Base-by-base conservation (phyloP, 345 rosid genomes). In the Lumnitzera racemosa region DNA sequence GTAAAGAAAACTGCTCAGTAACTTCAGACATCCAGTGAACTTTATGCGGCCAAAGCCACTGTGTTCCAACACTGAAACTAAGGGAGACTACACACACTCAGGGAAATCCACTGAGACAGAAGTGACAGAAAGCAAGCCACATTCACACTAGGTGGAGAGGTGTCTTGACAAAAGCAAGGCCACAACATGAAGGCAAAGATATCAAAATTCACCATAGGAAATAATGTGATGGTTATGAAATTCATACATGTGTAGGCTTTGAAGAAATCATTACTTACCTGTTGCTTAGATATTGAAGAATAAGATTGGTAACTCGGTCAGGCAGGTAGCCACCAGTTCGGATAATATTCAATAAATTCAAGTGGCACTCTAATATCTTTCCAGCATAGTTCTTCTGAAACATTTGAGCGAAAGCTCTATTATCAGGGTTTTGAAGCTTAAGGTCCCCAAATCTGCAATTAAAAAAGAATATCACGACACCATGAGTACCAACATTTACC, bases 321-420 rank as follows among this genome's bases (percentile, higher is more conserved):
- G 99, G 99, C 29, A 95, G 73, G 81, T 95, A 95, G 61, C 91
- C 90, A 65, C 98, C 98, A 78, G 80, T 67, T 53, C 96, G 96
- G 48, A 90, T 78, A 61, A 78, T 80, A 75, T 80, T 85, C 81
- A 95, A 77, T 65, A 79, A 66, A 73, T 88, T 90, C 66, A 95
- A 71, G 82, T 95, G 95, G 81, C 91, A 83, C 75, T 82, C 99
- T 80, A 95, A 77, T 70, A 90, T 88, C 70, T 85, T 86, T 64
- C 96, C 98, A 7, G 94, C 96, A 77, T 79, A 95, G 67, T 62
- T 95, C 79, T 90, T 90, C 79, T 82, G 98, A 78, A 95, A 95
- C 81, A 81, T 78, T 69, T 85, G 95, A 51, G 98, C 90, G 49
- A 95, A 95, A 61, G 84, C 91, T 80, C 70, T 88, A 69, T 80